Evolutionary conservation across 2,329 filamentous ascomycete genomes (phyloP), one percentile per base, ranked within the genome.

Genomic region (Aschersonia sp.): DNA sequence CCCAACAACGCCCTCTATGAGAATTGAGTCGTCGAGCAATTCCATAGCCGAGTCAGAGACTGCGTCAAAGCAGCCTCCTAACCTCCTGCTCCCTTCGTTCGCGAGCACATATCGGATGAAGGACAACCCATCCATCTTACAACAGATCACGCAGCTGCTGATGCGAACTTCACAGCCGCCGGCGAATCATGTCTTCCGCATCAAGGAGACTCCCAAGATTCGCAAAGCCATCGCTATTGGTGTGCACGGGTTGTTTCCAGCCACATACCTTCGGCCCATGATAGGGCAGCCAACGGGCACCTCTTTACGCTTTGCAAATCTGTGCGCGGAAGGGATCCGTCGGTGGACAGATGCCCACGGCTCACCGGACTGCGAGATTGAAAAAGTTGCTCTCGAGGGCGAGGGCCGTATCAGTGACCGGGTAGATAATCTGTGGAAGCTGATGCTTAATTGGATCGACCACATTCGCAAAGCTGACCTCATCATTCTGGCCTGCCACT

Each of bases 281-380:
- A 82, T 97, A 12, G 92, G 92, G 0, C 90, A 95, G 56, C 92
- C 92, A 0, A 98, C 89, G 0, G 92, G 92, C 5, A 98, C 92
- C 1, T 97, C 90, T 0, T 80, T 97, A 48, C 83, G 88, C 41
- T 98, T 98, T 59, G 87, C 89, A 8, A 90, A 85, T 52, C 83
- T 90, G 58, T 85, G 84, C 14, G 88, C 88, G 5, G 80, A 85
- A 40, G 83, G 87, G 1, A 90, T 98, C 55, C 77, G 83, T 49
- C 75, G 82, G 50, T 98, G 89, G 87, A 79, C 87, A 0, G 79
- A 87, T 47, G 70, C 70, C 10, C 78, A 87, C 53, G 83, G 84
- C 1, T 87, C 82, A 50, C 67, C 73, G 2, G 84, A 88, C 52
- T 81, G 77, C 51, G 84, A 94, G 55, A 87, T 98, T 48, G 88